phyloP scores from a whole-genome alignment of 2,329 filamentous ascomycete species.

The Aureobasidium subglaciale region DNA sequence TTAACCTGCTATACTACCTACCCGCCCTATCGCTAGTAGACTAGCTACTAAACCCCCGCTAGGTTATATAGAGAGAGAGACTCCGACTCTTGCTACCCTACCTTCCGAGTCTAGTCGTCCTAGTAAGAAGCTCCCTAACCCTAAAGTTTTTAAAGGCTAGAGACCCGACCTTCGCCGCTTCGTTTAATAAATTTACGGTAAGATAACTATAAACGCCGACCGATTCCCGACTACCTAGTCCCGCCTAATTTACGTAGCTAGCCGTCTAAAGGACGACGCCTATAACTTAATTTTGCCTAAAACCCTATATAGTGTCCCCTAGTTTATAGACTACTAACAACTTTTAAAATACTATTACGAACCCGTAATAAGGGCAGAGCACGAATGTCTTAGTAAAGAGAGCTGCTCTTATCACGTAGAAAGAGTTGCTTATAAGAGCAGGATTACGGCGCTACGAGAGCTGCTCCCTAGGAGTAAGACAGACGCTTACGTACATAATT shows the following conservation, averaged over 20 bases:
- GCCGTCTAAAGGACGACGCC: neutral
- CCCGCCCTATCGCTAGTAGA: neutral
- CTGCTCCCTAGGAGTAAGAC: no score
- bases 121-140: neutral
- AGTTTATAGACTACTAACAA: neutral
- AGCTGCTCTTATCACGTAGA: no score
- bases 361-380: no score
- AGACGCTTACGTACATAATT: no score
- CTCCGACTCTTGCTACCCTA: neutral
- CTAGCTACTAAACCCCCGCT: neutral
- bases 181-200: neutral
- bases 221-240: neutral
- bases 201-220: neutral
- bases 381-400: no score
- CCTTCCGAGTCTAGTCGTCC: neutral
- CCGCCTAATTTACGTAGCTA: neutral
- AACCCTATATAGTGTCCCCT: neutral
- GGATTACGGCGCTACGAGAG: no score
- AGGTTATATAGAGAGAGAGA: neutral
- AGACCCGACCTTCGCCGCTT: neutral
- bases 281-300: neutral
- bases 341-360: no score
- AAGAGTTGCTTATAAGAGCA: no score
- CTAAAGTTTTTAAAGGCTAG: neutral
- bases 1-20: neutral